phyloP scores from a whole-genome alignment of 192 early-diverging fungal genomes.

The Podila epicladia region DNA sequence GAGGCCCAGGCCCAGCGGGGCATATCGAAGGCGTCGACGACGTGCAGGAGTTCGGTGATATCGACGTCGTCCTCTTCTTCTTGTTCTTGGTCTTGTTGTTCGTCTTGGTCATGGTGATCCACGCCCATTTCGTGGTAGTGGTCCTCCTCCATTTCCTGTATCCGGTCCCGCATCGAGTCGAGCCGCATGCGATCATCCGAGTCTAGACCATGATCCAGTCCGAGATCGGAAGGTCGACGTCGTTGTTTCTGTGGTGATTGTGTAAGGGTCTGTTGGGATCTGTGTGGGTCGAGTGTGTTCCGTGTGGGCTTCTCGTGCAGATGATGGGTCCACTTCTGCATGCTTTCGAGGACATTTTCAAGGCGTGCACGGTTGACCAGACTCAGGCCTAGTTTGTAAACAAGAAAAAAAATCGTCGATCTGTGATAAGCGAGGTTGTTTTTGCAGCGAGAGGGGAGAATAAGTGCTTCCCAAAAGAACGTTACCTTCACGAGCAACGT shows the following conservation, averaged over 20 bases:
- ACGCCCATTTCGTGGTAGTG: slow-evolving; percentile 10
- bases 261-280: slow-evolving; percentile 11
- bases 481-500: slow-evolving; percentile 77
- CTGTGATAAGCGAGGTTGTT: not conserved
- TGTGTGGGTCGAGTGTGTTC: slow-evolving; percentile 42
- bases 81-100: slow-evolving; percentile 9
- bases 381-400: slow-evolving; percentile 11
- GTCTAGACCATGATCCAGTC: slow-evolving; percentile 19
- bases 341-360: slow-evolving; percentile 39
- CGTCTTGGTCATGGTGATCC: slow-evolving; percentile 1
- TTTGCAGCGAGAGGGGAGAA: not conserved
- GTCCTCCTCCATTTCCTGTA: slow-evolving; percentile 58
- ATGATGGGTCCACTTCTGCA: slow-evolving; percentile 50
- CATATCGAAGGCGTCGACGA: slow-evolving; percentile 81
- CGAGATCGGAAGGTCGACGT: not conserved
- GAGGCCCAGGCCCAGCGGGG: slow-evolving; percentile 75
- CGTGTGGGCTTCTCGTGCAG: slow-evolving; percentile 41
- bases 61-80: slow-evolving; percentile 60
- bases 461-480: too few relatives aligned
- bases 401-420: not conserved
- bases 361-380: slow-evolving; percentile 31
- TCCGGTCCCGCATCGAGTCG: slow-evolving; percentile 58
- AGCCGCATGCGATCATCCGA: slow-evolving; percentile 45
- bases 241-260: slow-evolving; percentile 2
- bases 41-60: slow-evolving; percentile 65